Evolutionary conservation across 345 rosid species (phyloP).

Genomic region (Noccaea caerulescens): DNA sequence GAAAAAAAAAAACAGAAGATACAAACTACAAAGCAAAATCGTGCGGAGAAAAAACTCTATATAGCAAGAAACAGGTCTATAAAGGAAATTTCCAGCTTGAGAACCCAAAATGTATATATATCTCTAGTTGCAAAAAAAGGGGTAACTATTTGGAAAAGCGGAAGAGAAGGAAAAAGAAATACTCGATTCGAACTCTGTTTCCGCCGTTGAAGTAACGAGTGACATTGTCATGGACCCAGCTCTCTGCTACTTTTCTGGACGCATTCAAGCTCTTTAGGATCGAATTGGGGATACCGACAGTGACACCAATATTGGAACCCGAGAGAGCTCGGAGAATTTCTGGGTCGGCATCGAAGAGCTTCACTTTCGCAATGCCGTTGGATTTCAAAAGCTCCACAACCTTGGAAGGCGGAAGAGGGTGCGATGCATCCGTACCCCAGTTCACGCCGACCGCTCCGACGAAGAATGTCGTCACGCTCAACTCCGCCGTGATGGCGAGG

Average conservation of each 20-base stretch:
- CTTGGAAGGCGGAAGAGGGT: slow-evolving; percentile 75
- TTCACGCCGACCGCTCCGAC: slow-evolving; percentile 64
- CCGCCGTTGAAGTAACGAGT: slow-evolving; percentile 74
- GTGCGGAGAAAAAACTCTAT: not conserved
- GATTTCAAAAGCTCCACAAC: slow-evolving; percentile 87
- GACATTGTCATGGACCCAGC: slow-evolving; percentile 97
- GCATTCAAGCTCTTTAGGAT: slow-evolving; percentile 73
- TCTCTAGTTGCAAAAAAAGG: not conserved
- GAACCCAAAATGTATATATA: not conserved
- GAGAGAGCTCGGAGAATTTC: slow-evolving; percentile 70
- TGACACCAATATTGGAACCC: slow-evolving; percentile 68
- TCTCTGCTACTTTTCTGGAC: slow-evolving; percentile 69
- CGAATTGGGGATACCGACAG: slow-evolving; percentile 70
- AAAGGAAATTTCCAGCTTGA: slow-evolving; percentile 11
- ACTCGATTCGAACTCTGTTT: slow-evolving; percentile 70
- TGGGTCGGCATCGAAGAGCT: slow-evolving; percentile 84
- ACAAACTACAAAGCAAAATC: not conserved
- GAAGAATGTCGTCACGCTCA: slow-evolving; percentile 11
- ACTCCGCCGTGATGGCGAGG: slow-evolving; percentile 37
- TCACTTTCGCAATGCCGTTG: slow-evolving; percentile 72
- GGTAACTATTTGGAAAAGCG: not conserved
- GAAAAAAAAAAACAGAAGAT: not conserved
- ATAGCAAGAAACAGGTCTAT: not conserved
- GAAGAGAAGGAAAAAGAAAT: slow-evolving; percentile 33
- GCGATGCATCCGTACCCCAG: slow-evolving; percentile 86